These are phyloP conservation scores for Hypoxylon rubiginosum DNA, from an alignment of 2,329 filamentous ascomycete species.

Conservation along the genomic window DNA sequence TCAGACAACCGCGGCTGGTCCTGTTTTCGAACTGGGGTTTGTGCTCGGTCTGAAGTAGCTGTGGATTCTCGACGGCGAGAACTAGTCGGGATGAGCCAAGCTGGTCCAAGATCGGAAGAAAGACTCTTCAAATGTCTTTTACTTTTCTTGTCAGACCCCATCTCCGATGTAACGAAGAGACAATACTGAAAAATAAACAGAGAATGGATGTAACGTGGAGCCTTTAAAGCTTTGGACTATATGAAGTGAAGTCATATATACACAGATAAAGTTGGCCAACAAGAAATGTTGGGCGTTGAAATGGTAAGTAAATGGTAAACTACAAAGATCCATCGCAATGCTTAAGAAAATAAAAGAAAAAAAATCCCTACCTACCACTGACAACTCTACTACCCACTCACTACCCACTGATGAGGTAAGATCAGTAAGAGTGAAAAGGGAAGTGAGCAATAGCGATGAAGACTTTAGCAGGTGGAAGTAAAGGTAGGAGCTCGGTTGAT, in stretches of 20 bases:
- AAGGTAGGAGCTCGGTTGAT: background rate
- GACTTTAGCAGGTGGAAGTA: background rate
- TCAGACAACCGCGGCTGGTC: background rate
- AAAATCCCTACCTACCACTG: background rate
- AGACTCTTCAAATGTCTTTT: constrained; percentile 39
- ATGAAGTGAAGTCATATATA: background rate
- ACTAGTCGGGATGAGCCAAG: constrained; percentile 35
- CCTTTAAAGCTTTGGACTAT: constrained; percentile 4
- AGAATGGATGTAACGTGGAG: background rate
- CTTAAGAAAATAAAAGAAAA: background rate
- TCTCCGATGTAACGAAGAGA: constrained; percentile 16
- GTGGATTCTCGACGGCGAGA: constrained; percentile 21
- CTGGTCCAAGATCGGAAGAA: constrained; percentile 37
- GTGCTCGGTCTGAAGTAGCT: constrained; percentile 4
- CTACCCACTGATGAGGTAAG: background rate
- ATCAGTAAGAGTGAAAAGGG: background rate
- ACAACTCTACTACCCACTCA: background rate
- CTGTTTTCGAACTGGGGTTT: background rate
- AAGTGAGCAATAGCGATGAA: background rate
- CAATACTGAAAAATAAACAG: constrained; percentile 3
- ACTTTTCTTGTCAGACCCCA: constrained; percentile 40
- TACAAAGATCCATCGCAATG: background rate
- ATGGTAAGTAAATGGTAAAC: background rate
- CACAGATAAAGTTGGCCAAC: background rate
- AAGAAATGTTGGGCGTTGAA: background rate